Evolutionary conservation across 2,329 filamentous ascomycete genomes (phyloP), one percentile per base, ranked within the genome.

Genomic region (Fusarium chuoi): DNA sequence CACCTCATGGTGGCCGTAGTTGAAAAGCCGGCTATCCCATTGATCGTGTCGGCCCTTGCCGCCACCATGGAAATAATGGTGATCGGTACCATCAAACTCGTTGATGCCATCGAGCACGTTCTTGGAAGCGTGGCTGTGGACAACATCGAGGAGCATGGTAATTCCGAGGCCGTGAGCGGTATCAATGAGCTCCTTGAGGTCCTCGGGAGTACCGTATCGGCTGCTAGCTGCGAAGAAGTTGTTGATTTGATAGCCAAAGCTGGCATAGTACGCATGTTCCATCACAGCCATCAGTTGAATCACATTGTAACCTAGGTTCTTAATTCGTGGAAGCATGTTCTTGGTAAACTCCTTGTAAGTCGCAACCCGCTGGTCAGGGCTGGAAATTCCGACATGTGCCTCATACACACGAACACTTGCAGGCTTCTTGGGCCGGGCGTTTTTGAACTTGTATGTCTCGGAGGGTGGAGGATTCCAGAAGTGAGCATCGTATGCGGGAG

Each of bases 221-320:
- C 96, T 98, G 83, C 95, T 98, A 18, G 96, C 95, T 35, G 96
- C 96, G 79, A 98, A 99, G 87, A 99, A 99, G 83, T 93, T 98
- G 86, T 98, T 99, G 84, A 99, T 91, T 83, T 99, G 96, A 83
- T 99, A 99, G 52, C 96, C 96, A 79, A 99, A 99, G 80, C 96
- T 98, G 78, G 96, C 96, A 82, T 99, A 99, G 87, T 99, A 99
- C 56, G 96, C 96, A 84, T 99, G 96, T 82, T 99, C 96, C 96
- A 99, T 99, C 80, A 99, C 89, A 51, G 96, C 96, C 96, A 99
- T 99, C 73, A 99, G 88, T 82, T 99, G 96, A 76, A 99, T 98
- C 62, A 95, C 93, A 81, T 99, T 98, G 87, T 99, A 99, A 45
- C 96, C 96, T 48, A 98, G 87, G 73, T 91, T 86, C 80, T 95